phyloP scores from a whole-genome alignment of 441 rosid species.

The Adansonia grandidieri region DNA sequence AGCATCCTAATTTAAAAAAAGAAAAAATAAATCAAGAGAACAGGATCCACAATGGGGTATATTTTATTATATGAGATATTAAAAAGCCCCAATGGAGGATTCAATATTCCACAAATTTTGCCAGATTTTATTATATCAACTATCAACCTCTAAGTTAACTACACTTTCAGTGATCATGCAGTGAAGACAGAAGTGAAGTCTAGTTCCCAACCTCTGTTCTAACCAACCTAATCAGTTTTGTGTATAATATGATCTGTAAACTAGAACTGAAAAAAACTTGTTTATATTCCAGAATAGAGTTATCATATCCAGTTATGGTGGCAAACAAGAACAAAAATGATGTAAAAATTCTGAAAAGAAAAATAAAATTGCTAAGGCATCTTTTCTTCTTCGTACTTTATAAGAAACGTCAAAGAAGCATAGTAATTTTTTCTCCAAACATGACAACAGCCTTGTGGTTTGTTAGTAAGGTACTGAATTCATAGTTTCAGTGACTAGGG shows the following conservation, averaged over 20 bases:
- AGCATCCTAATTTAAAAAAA: not conserved
- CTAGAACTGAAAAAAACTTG: not conserved
- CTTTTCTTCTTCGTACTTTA: not conserved
- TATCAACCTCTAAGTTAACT: not conserved
- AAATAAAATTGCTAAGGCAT: not conserved
- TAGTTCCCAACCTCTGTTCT: not conserved
- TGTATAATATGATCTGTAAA: conserved; percentile 7
- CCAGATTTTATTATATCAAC: not conserved
- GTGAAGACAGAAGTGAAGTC: not conserved
- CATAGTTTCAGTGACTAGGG: not conserved
- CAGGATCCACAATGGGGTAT: conserved; percentile 4
- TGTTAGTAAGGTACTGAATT: not conserved
- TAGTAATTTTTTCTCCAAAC: not conserved
- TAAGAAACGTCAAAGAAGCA: not conserved
- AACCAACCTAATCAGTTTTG: not conserved
- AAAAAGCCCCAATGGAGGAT: not conserved
- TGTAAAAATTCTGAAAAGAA: not conserved
- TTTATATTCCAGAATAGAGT: not conserved
- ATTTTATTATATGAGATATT: conserved; percentile 1
- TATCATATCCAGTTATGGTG: conserved; percentile 3
- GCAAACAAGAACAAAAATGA: not conserved
- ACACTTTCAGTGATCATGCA: conserved; percentile 1
- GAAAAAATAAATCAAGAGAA: not conserved
- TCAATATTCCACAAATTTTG: not conserved
- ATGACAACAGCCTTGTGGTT: not conserved